phyloP scores from a whole-genome alignment of 441 rosid species.

The Omphalea diandra region DNA sequence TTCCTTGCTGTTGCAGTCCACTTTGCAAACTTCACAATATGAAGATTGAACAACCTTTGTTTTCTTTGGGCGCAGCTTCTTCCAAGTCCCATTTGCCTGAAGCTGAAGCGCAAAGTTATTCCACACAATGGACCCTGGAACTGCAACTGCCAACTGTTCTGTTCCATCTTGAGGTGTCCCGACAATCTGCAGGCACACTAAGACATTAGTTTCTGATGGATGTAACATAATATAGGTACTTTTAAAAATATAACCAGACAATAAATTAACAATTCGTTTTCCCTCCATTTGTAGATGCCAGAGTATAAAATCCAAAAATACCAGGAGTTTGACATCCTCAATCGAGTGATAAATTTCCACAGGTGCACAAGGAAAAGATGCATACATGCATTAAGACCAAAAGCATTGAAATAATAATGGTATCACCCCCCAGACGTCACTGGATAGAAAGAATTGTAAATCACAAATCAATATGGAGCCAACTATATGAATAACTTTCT shows the following conservation, averaged over 20 bases:
- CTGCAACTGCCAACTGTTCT: constrained; percentile 25
- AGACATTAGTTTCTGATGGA: constrained; percentile 2
- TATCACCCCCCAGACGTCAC: neutral
- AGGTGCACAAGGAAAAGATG: too few species aligned
- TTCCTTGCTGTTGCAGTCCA: constrained; percentile 46
- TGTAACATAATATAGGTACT: neutral
- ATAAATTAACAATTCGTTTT: neutral
- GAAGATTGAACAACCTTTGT: constrained; percentile 38
- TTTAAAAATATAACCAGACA: neutral
- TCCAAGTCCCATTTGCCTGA: constrained; percentile 20
- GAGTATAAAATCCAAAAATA: too few species aligned
- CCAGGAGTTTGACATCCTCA: too few species aligned
- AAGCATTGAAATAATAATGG: neutral
- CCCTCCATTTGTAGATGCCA: neutral
- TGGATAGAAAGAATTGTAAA: neutral
- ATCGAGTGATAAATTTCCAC: too few species aligned
- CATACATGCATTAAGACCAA: too few species aligned
- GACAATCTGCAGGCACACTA: constrained; percentile 23
- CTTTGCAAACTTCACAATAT: constrained; percentile 45
- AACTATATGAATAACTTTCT: neutral
- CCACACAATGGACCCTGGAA: constrained; percentile 22
- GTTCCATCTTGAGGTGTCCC: constrained; percentile 21
- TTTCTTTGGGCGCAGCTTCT: constrained; percentile 37
- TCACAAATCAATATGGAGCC: neutral
- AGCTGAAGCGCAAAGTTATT: constrained; percentile 23